phyloP scores from a whole-genome alignment of 129 eudicot genomes.

The Lactuca saligna region DNA sequence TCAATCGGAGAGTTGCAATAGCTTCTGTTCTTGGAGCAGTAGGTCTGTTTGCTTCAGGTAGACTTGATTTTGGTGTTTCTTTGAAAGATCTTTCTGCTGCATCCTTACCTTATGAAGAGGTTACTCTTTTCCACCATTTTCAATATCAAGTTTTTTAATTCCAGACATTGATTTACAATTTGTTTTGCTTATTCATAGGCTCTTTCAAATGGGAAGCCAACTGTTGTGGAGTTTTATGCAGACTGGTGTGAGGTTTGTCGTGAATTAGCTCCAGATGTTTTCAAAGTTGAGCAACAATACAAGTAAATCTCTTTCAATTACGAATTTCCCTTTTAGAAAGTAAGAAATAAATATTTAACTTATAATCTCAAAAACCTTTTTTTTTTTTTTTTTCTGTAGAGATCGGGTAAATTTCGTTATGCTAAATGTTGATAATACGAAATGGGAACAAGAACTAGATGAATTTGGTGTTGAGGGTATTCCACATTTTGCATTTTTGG shows the following conservation, averaged over 20 bases:
- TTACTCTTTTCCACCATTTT: slow-evolving; percentile 19
- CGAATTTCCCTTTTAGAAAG: neutral
- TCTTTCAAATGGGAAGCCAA: slow-evolving; percentile 89
- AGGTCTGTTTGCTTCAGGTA: slow-evolving; percentile 66
- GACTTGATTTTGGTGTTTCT: slow-evolving; percentile 91
- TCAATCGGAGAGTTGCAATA: slow-evolving; percentile 62
- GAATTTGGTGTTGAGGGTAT: slow-evolving; percentile 98
- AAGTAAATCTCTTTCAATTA: slow-evolving; percentile 43
- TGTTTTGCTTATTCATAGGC: slow-evolving; percentile 48
- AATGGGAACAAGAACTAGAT: slow-evolving; percentile 99
- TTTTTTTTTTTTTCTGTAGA: slow-evolving; percentile 33
- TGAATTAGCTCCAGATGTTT: slow-evolving; percentile 96
- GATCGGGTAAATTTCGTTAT: slow-evolving; percentile 90
- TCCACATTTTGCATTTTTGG: slow-evolving; percentile 98
- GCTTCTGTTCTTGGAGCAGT: slow-evolving; percentile 75
- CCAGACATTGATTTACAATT: neutral
- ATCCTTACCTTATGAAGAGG: slow-evolving; percentile 93
- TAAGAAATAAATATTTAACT: neutral
- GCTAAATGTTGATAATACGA: slow-evolving; percentile 98
- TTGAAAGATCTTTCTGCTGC: slow-evolving; percentile 82
- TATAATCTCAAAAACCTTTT: neutral
- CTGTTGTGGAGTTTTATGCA: slow-evolving; percentile 99
- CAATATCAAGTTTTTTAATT: neutral
- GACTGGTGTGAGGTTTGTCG: slow-evolving; percentile 99
- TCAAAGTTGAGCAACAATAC: slow-evolving; percentile 93